Evolutionary conservation across 2,329 filamentous ascomycete species (phyloP), one percentile per base, ranked within the genome.

Genomic region (Colletotrichum cuscutae): DNA sequence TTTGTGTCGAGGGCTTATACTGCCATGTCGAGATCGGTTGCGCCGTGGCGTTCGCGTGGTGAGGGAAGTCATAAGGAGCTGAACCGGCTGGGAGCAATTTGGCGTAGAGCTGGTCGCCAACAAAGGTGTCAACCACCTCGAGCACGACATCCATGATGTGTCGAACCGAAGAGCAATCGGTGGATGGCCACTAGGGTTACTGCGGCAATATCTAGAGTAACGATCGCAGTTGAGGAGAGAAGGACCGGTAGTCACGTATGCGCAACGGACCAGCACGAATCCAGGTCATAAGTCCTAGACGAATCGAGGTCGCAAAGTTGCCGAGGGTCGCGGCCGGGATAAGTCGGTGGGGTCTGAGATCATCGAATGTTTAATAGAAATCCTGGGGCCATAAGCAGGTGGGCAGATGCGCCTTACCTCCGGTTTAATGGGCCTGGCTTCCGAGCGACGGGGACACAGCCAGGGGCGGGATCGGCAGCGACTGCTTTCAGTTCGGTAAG

Each of bases 111-210:
- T 92, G 90, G 84, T 98, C 96, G 82, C 93, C 93, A 75, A 95
- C 79, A 79, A 93, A 94, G 78, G 92, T 94, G 84, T 98, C 96
- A 83, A 90, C 89, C 73, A 95, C 78, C 84, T 98, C 95, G 76
- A 98, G 92, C 58, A 97, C 91, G 84, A 98, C 91, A 87, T 98
- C 96, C 96, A 98, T 98, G 82, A 81, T 86, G 85, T 75, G 4
- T 53, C 22, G 37, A 71, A 68, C 30, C 65, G 11, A 46, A 24
- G 15, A 22, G 46, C 19, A 65, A 37, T 15, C 22, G 60, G 22
- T 49, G 42, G 19, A 49, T 49, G 42, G n/a, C 42, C 42, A 49
- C 19, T 49, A 4, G 19, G 2, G 15, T n/a, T 49, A 19, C 8
- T 22, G 42, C 42, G 7, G 42, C 19, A 22, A n/a, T 35, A 1